Conservation (phyloP, 2,329 filamentous ascomycete genomes). For the Camillea tinctor region DNA sequence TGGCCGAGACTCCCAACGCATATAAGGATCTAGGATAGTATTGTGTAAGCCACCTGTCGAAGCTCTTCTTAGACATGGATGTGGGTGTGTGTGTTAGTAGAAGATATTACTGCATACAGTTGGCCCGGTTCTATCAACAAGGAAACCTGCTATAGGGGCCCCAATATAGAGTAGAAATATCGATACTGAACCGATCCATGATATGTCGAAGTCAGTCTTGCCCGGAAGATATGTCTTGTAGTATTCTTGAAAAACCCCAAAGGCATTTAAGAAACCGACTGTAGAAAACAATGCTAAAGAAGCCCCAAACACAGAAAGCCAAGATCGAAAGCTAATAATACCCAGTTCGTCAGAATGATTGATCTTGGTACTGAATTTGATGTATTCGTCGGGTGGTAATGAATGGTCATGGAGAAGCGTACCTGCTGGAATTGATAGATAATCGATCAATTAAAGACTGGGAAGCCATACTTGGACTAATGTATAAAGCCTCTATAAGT, state of each 20-base stretch:
- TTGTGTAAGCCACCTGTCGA: background rate
- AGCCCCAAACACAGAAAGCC: conserved; percentile 22
- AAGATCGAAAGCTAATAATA: conserved; percentile 7
- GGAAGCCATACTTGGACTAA: too few relatives aligned
- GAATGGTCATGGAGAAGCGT: too few relatives aligned
- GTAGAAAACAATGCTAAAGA: conserved; percentile 27
- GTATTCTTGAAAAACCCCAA: conserved; percentile 36
- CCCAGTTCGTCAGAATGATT: too few relatives aligned
- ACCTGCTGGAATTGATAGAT: too few relatives aligned
- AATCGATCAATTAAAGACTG: too few relatives aligned
- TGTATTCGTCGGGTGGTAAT: background rate
- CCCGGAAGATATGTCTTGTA: conserved; percentile 23
- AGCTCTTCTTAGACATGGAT: too few relatives aligned
- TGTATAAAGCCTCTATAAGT: too few relatives aligned
- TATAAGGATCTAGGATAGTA: conserved; percentile 8
- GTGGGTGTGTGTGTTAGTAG: conserved; percentile 5
- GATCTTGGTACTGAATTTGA: background rate
- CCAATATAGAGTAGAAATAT: conserved; percentile 31
- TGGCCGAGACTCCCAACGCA: conserved; percentile 13
- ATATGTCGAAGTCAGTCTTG: conserved; percentile 29
- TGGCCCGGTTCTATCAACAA: conserved; percentile 33
- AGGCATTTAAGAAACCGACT: conserved; percentile 35
- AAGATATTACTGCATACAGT: conserved; percentile 11
- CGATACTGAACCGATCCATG: conserved; percentile 35
- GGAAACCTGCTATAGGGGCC: conserved; percentile 26